Evolutionary conservation across 2,329 filamentous ascomycete species (phyloP).

Genomic region (Exophiala sideris): DNA sequence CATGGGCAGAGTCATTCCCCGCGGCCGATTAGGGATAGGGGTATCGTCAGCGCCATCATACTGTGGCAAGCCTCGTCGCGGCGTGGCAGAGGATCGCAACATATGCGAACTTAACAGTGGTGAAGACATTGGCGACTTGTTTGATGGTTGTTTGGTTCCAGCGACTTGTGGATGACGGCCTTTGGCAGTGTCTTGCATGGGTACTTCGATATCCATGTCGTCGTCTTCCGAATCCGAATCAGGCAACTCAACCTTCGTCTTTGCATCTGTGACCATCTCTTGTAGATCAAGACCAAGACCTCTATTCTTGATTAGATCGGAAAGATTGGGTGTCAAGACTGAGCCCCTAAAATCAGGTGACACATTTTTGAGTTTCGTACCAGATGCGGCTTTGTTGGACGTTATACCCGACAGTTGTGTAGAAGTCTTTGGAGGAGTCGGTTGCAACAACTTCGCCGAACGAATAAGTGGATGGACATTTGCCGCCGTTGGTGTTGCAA

Average conservation of each 20-base stretch:
- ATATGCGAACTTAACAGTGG: constrained; percentile 42
- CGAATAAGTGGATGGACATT: constrained; percentile 63
- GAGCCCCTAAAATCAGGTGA: constrained; percentile 24
- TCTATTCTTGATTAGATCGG: constrained; percentile 59
- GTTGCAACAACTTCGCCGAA: constrained; percentile 48
- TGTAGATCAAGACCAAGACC: constrained; percentile 61
- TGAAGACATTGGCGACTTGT: constrained; percentile 51
- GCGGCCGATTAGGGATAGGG: constrained; percentile 11
- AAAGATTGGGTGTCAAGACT: constrained; percentile 62
- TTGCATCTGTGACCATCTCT: constrained; percentile 57
- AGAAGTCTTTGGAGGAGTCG: constrained; percentile 21
- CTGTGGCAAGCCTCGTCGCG: constrained; percentile 7
- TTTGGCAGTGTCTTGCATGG: constrained; percentile 15
- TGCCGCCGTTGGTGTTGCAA: constrained; percentile 36
- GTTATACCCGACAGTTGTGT: background rate
- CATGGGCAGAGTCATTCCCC: constrained; percentile 18
- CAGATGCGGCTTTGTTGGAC: background rate
- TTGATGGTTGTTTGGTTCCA: constrained; percentile 52
- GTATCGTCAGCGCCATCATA: constrained; percentile 7
- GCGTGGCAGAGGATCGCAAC: constrained; percentile 5
- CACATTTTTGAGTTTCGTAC: constrained; percentile 6
- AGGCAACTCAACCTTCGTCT: constrained; percentile 39
- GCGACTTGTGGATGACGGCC: constrained; percentile 27
- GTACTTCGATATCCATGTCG: constrained; percentile 33
- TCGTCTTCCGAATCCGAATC: constrained; percentile 39